Conservation (phyloP, 805 yeast genomes). For the Saturnispora silvae region DNA sequence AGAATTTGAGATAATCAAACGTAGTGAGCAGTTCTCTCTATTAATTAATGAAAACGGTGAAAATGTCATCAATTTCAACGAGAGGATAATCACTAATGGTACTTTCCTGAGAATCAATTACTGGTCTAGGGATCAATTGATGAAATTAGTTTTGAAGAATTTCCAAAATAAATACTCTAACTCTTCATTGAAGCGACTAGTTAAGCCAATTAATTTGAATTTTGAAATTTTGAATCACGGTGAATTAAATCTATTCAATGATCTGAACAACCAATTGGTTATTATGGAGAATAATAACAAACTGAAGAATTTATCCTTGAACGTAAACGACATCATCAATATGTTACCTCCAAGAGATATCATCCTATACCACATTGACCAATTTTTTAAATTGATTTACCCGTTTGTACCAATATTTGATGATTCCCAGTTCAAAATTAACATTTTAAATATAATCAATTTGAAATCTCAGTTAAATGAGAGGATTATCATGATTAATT, state of each 20-base stretch:
- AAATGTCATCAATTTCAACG: background rate
- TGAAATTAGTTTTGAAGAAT: background rate
- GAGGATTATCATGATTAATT: slow-evolving; percentile 8
- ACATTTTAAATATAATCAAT: slow-evolving; percentile 26
- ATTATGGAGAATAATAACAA: background rate
- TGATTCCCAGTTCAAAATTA: slow-evolving; percentile 27
- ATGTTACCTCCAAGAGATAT: slow-evolving; percentile 24
- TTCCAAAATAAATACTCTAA: background rate
- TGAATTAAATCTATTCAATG: slow-evolving; percentile 8
- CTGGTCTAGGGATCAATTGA: slow-evolving; percentile 5
- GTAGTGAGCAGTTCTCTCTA: slow-evolving; percentile 3
- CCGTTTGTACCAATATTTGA: slow-evolving; percentile 40
- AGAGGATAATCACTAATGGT: slow-evolving; percentile 3
- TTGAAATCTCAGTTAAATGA: slow-evolving; percentile 5
- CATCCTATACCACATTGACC: slow-evolving; percentile 28
- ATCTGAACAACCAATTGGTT: slow-evolving; percentile 7
- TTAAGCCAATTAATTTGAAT: background rate
- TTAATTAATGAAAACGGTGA: background rate
- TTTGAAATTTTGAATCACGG: background rate
- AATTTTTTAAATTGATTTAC: slow-evolving; percentile 30
- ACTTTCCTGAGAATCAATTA: slow-evolving; percentile 3
- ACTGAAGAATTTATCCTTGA: background rate
- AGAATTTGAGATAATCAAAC: background rate
- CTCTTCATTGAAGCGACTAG: background rate
- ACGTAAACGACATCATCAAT: slow-evolving; percentile 9